Percentiles rank a stretch among this genome's conserved stretches.
These are phyloP conservation scores for Diaporthe humulicola DNA, from an alignment of 2,329 filamentous ascomycete species.

Conservation along the genomic window DNA sequence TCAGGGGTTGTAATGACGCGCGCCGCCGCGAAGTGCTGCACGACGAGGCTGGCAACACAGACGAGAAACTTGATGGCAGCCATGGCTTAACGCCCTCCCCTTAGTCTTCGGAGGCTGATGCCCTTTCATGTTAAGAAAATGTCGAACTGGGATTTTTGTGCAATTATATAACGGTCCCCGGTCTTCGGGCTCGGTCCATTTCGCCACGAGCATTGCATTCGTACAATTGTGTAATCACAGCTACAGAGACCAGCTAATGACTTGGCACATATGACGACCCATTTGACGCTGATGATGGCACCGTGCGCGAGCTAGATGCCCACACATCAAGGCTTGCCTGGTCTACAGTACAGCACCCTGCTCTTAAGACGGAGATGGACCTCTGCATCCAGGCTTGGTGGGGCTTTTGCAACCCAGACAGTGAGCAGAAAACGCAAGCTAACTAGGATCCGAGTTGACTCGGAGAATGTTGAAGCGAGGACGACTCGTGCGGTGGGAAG, in stretches of 20 bases:
- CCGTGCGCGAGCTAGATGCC: constrained; percentile 4
- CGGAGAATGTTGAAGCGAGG: neutral
- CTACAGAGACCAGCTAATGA: neutral
- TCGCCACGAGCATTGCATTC: constrained; percentile 17
- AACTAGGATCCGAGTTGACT: neutral
- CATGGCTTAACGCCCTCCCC: neutral
- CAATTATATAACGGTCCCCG: neutral
- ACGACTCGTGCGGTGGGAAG: too few relatives aligned
- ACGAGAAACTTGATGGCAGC: neutral
- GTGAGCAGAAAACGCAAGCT: neutral
- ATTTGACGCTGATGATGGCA: neutral
- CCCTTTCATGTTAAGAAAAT: neutral
- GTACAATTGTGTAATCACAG: neutral
- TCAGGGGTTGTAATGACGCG: neutral
- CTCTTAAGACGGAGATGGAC: neutral
- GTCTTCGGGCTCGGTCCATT: neutral
- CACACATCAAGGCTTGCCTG: neutral
- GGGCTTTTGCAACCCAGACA: neutral
- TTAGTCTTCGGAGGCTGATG: neutral
- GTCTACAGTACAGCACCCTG: neutral
- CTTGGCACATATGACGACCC: neutral
- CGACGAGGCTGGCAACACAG: constrained; percentile 1
- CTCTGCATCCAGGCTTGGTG: neutral
- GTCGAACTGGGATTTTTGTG: neutral
- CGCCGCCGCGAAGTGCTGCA: neutral